Base-by-base conservation (phyloP, 371 early-diverging fungal species). In the Mortierella sp. region DNA sequence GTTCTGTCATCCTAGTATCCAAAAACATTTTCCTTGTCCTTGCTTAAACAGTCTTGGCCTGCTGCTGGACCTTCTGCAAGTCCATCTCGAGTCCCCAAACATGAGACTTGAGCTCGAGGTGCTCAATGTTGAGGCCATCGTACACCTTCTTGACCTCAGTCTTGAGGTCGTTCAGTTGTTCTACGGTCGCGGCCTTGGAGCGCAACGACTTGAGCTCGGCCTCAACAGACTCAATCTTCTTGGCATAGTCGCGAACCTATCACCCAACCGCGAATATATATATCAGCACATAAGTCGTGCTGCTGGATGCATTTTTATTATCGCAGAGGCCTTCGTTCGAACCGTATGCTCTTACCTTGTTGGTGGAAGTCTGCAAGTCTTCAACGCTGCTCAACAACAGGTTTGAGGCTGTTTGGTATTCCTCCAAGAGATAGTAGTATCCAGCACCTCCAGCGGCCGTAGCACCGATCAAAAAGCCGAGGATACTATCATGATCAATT, bases 381-480 rank as follows among this genome's bases (percentile, higher is more conserved):
- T 92, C 85, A 17, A 94, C 89, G 8, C 93, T 90, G 72, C 72
- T 80, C 78, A 94, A 78, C 31, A 94, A 80, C 24, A 92, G 79
- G 50, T 73, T 82, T 31, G 93, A 90, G 8, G 92, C 90, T 47
- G 81, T 83, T 53, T 91, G 90, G 71, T 94, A 94, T 79, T 94
- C 93, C 55, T 92, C 93, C 58, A 93, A 80, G 44, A 94, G 82
- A 60, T 92, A 92, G 64, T 89, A 90, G 63, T 92, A 94, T 19
- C 94, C 93, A 28, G 84, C 81, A n/a, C 87, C 86, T 3, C 94
- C 92, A 32, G 94, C 90, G 47, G 85, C 69, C 17, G 91, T 87
- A 19, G 89, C 86, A 21, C 94, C 94, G n/a, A 93, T 73, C 42
- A 94, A 78, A 69, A 94, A 92, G 14, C 94, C 94, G 67, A 93